Percentiles rank a stretch among this genome's conserved stretches.
Evolutionary conservation across 805 yeast species (phyloP).

Genomic region (Spencermartinsiella europaea): DNA sequence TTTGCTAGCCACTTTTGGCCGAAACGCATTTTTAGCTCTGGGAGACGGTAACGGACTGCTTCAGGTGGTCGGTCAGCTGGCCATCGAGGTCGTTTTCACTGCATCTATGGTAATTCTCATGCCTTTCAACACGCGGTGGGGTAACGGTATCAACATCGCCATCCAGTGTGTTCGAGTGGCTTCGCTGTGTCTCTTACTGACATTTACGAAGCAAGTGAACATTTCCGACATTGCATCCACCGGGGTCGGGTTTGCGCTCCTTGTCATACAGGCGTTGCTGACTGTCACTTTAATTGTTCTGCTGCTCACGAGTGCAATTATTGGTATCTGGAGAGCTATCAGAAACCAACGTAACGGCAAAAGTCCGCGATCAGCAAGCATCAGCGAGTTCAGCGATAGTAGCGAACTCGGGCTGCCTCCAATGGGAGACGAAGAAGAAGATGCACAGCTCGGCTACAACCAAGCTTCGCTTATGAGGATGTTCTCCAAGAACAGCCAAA

Average conservation of each 20-base stretch:
- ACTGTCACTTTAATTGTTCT: slow-evolving; percentile 25
- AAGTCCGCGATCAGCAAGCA: not conserved
- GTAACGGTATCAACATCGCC: slow-evolving; percentile 28
- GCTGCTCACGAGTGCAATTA: slow-evolving; percentile 16
- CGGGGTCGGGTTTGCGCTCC: slow-evolving; percentile 29
- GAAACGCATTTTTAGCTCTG: slow-evolving; percentile 32
- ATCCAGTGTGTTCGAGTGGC: slow-evolving; percentile 28
- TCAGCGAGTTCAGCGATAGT: not conserved
- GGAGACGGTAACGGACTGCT: slow-evolving; percentile 31
- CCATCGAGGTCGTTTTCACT: slow-evolving; percentile 24
- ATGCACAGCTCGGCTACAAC: not conserved
- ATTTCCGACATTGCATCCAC: slow-evolving; percentile 25
- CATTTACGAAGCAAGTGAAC: slow-evolving; percentile 29
- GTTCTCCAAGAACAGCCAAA: not conserved
- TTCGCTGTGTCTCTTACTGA: slow-evolving; percentile 27
- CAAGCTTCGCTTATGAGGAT: not conserved
- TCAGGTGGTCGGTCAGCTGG: slow-evolving; percentile 32
- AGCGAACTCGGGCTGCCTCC: not conserved
- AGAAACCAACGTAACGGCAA: not conserved
- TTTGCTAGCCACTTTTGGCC: slow-evolving; percentile 23
- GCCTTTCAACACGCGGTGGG: slow-evolving; percentile 30
- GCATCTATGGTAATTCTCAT: slow-evolving; percentile 18
- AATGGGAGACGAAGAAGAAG: not conserved
- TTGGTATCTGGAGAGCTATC: not conserved
- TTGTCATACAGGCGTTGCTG: slow-evolving; percentile 28